phyloP scores from a whole-genome alignment of 352 stramenopile species.

The Phytophthora cryptogea region DNA sequence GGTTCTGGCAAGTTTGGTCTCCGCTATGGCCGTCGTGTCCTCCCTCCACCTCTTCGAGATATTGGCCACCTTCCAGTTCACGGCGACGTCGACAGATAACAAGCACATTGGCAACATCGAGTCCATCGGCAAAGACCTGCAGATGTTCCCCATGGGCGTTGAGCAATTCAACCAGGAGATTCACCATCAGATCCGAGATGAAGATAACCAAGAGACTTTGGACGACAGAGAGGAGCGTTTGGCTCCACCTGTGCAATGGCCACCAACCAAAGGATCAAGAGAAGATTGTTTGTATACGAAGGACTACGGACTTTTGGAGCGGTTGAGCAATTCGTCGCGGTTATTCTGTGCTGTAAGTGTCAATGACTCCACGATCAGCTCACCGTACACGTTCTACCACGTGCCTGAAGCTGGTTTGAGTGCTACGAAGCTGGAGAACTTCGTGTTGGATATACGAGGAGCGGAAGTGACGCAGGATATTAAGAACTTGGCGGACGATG shows the following conservation, averaged over 20 bases:
- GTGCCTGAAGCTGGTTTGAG: conserved; percentile 20
- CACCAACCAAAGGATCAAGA: conserved; percentile 13
- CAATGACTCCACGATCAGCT: neutral
- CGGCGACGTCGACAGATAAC: conserved; percentile 4
- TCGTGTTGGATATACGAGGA: conserved; percentile 25
- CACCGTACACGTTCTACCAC: conserved; percentile 25
- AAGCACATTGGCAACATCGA: neutral
- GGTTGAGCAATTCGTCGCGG: conserved; percentile 22
- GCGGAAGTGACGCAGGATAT: conserved; percentile 29
- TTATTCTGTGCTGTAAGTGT: conserved; percentile 13
- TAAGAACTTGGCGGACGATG: conserved; percentile 18
- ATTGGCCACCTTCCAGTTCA: conserved; percentile 10
- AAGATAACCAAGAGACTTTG: neutral
- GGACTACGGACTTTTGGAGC: conserved; percentile 34
- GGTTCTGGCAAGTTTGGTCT: conserved; percentile 21
- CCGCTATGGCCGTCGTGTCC: conserved; percentile 15
- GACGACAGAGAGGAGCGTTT: conserved; percentile 2
- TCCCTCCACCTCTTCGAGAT: conserved; percentile 22
- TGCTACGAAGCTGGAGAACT: conserved; percentile 28
- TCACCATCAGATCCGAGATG: conserved; percentile 15
- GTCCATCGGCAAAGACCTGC: conserved; percentile 1
- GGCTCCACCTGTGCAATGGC: conserved; percentile 13
- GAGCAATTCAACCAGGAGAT: conserved; percentile 6
- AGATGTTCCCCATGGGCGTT: conserved; percentile 19
- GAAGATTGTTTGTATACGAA: conserved; percentile 21